A percentile compares a stretch with the other conserved stretches of the same genome.
Evolutionary conservation across 768 basidiomycete genomes (phyloP).

Genomic region (Collybia sp.): DNA sequence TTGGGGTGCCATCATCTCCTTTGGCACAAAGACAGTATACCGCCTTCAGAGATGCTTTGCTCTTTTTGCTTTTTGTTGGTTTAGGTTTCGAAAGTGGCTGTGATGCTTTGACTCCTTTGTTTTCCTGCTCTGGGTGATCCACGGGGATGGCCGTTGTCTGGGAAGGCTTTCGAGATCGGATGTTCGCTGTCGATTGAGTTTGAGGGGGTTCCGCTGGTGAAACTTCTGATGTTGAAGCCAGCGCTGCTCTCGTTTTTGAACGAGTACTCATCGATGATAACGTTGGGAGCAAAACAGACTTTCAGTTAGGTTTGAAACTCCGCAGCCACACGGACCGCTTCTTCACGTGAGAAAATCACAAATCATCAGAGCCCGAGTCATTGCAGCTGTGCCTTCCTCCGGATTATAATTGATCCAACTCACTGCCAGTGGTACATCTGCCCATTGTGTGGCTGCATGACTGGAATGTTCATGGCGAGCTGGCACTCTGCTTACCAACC

Average conservation of each 20-base stretch:
- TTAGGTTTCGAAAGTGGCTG: constrained; percentile 10
- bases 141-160: constrained; percentile 2
- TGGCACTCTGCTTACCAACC: no score
- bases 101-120: constrained; percentile 14
- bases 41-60: constrained; percentile 14
- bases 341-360: no score
- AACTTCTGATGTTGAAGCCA: constrained; percentile 15
- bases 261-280: constrained; percentile 37
- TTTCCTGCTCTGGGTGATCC: constrained; percentile 21
- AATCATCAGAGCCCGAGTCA: no score
- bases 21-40: constrained; percentile 61
- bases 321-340: no score
- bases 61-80: constrained; percentile 1
- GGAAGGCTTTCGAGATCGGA: constrained; percentile 9
- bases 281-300: background rate
- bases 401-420: no score
- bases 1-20: constrained; percentile 74
- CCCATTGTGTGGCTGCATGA: no score
- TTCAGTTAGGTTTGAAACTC: no score
- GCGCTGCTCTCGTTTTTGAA: constrained; percentile 35
- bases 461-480: no score
- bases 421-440: no score
- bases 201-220: constrained; percentile 5
- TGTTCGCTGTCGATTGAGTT: constrained; percentile 10
- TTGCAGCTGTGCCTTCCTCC: no score